Evolutionary conservation across 2,329 filamentous ascomycete genomes (phyloP).

Genomic region (Beauveria medogensis): DNA sequence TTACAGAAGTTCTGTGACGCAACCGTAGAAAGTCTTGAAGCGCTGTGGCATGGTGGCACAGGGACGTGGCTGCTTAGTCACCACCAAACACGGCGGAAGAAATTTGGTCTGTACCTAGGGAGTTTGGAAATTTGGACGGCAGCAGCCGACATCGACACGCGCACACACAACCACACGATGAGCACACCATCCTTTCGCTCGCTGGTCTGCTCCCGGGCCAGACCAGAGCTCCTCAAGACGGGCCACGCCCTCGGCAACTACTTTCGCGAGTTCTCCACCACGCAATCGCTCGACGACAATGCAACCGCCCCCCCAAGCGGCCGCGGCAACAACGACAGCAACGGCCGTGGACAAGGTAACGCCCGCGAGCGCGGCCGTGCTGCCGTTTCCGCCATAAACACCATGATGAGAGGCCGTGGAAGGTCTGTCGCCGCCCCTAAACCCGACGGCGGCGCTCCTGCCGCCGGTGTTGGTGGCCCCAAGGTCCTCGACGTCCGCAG

Average conservation of each 20-base stretch:
- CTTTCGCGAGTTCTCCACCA: constrained; percentile 31
- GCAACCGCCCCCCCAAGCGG: background rate
- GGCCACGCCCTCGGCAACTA: constrained; percentile 24
- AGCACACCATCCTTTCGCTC: constrained; percentile 31
- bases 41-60: background rate
- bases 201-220: constrained; percentile 24
- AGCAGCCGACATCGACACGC: background rate
- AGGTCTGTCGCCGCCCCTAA: background rate
- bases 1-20: background rate
- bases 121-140: background rate
- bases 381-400: constrained; percentile 27
- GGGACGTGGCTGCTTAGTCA: constrained; percentile 5
- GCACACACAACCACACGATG: constrained; percentile 21
- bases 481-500: constrained; percentile 33
- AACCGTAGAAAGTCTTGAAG: background rate
- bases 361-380: constrained; percentile 24
- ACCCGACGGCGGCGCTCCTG: background rate
- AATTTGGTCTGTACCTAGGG: constrained; percentile 1
- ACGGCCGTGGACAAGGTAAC: constrained; percentile 8
- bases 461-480: constrained; percentile 14
- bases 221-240: constrained; percentile 25
- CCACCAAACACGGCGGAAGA: background rate
- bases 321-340: constrained; percentile 9
- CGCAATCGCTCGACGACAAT: constrained; percentile 25
- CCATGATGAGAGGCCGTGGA: constrained; percentile 20